Evolutionary conservation across 176 grass and related monocot species (phyloP).

Genomic region (Pharus latifolius): DNA sequence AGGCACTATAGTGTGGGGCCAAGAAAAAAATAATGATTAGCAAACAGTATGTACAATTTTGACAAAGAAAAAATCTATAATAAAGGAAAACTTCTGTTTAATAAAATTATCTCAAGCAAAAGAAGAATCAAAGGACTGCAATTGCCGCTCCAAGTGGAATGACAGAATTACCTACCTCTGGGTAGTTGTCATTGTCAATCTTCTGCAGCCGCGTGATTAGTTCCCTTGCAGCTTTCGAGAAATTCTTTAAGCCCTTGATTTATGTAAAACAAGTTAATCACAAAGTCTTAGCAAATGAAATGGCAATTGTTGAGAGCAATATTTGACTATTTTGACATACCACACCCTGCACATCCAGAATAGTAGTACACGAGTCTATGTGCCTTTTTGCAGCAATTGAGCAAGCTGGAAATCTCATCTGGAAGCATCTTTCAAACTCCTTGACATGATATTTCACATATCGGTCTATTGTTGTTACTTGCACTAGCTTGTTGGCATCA

Average conservation of each 20-base stretch:
- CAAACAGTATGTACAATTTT: background rate
- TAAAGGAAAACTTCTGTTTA: background rate
- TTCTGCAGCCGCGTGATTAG: conserved; percentile 78
- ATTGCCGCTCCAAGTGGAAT: background rate
- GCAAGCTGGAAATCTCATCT: conserved; percentile 83
- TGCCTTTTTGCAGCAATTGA: conserved; percentile 62
- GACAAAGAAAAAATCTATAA: background rate
- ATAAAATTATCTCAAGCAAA: background rate
- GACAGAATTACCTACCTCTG: conserved; percentile 54
- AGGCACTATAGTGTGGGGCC: background rate
- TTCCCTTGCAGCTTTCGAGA: conserved; percentile 85
- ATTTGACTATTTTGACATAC: conserved; percentile 33
- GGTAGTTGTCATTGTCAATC: conserved; percentile 95
- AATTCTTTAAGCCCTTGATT: conserved; percentile 91
- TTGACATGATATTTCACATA: conserved; percentile 91
- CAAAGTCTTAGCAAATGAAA: background rate
- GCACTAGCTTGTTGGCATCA: conserved; percentile 69
- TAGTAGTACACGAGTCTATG: conserved; percentile 69
- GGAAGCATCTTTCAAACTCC: conserved; percentile 59
- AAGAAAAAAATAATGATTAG: conserved; percentile 22
- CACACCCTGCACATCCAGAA: conserved; percentile 88
- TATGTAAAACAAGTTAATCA: conserved; percentile 15
- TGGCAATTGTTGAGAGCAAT: background rate
- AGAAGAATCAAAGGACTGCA: background rate
- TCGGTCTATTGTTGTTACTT: conserved; percentile 71